Evolutionary conservation across 1,139 yeast genomes (phyloP).

Genomic region (Saccharomyces hybrid): DNA sequence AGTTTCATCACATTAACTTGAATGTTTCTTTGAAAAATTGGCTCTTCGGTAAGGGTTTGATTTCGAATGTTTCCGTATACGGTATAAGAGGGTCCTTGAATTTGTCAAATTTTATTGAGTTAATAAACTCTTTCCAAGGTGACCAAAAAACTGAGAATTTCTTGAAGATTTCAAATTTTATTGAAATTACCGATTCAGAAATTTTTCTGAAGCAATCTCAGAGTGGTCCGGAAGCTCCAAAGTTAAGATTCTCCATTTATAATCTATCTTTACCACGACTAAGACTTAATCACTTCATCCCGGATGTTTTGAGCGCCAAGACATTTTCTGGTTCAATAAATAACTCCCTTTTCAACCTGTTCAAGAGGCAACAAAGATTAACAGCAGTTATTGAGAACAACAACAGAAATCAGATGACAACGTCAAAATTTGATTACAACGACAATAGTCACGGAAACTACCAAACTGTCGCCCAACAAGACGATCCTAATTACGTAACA

Average conservation of each 20-base stretch:
- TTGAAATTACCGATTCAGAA: slow-evolving; percentile 1
- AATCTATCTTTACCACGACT: slow-evolving; percentile 57
- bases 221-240: slow-evolving; percentile 34
- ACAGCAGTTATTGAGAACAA: slow-evolving; percentile 19
- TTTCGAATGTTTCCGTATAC: slow-evolving; percentile 51
- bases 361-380: slow-evolving; percentile 47
- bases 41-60: slow-evolving; percentile 61
- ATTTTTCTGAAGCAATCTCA: slow-evolving; percentile 27
- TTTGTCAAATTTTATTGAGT: slow-evolving; percentile 11
- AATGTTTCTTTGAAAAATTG: slow-evolving; percentile 60
- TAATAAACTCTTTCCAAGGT: slow-evolving; percentile 30
- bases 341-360: slow-evolving; percentile 67
- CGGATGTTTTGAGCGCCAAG: slow-evolving; percentile 62
- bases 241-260: slow-evolving; percentile 43
- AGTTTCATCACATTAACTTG: slow-evolving; percentile 49
- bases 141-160: background rate
- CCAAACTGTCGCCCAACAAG: background rate
- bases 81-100: slow-evolving; percentile 47
- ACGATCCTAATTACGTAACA: slow-evolving; percentile 30
- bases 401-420: background rate
- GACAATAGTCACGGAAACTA: background rate
- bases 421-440: background rate
- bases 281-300: slow-evolving; percentile 48
- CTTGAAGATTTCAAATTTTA: background rate
- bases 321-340: slow-evolving; percentile 67